These are phyloP conservation scores for Starmerella vitae DNA, from an alignment of 805 yeast genomes.

Conservation along the genomic window DNA sequence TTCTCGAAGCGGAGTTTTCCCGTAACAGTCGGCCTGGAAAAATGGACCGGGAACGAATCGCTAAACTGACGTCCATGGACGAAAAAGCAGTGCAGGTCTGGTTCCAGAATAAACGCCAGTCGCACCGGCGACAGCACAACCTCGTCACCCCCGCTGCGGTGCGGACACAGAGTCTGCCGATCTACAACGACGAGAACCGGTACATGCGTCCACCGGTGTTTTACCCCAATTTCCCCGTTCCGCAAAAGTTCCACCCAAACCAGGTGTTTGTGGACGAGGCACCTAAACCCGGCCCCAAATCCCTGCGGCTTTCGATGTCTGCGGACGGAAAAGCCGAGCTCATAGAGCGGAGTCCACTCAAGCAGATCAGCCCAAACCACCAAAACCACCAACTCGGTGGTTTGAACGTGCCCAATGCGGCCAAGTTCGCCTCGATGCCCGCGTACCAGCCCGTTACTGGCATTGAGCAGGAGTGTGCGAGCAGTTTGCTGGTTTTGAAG, in stretches of 20 bases:
- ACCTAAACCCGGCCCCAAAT: slow-evolving; percentile 12
- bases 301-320: slow-evolving; percentile 26
- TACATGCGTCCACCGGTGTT: background rate
- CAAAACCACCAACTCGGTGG: background rate
- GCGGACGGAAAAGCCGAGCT: slow-evolving; percentile 31
- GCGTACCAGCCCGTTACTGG: slow-evolving; percentile 10
- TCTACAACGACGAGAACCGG: slow-evolving; percentile 14
- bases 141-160: slow-evolving; percentile 5
- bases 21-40: slow-evolving; percentile 72
- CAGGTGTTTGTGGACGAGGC: background rate
- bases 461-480: slow-evolving; percentile 26
- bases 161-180: slow-evolving; percentile 15
- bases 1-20: slow-evolving; percentile 68
- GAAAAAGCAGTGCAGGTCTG: slow-evolving; percentile 96
- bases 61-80: slow-evolving; percentile 75
- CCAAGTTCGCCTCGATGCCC: slow-evolving; percentile 18
- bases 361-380: slow-evolving; percentile 10
- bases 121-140: slow-evolving; percentile 32
- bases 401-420: slow-evolving; percentile 8
- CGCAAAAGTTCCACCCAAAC: background rate
- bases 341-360: slow-evolving; percentile 23
- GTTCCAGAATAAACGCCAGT: slow-evolving; percentile 93
- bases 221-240: background rate
- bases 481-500: slow-evolving; percentile 25
- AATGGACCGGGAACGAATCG: slow-evolving; percentile 61